Evolutionary conservation across 2,329 filamentous ascomycete species (phyloP).

Genomic region (Xylaria sp.): DNA sequence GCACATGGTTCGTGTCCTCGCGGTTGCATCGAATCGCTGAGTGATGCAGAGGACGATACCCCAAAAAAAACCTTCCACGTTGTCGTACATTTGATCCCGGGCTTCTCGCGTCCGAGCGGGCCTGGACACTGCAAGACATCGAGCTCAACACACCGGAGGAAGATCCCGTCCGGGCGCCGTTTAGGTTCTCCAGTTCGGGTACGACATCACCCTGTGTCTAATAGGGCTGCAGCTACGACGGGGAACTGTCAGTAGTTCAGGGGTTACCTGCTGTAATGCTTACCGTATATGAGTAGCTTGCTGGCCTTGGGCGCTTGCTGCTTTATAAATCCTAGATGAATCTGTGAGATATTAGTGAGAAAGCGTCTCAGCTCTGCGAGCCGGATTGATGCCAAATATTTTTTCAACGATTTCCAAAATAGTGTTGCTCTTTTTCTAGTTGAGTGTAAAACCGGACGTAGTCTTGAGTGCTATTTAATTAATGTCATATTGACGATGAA

Average conservation of each 20-base stretch:
- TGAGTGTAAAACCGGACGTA: neutral
- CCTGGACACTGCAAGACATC: too few species aligned
- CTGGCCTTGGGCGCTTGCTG: neutral
- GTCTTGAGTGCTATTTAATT: neutral
- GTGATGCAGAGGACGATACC: neutral
- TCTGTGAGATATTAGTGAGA: neutral
- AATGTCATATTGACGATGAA: neutral
- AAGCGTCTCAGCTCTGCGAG: neutral
- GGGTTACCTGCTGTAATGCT: too few species aligned
- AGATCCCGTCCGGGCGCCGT: neutral
- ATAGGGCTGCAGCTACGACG: conserved; percentile 3
- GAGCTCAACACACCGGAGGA: too few species aligned
- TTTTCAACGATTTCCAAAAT: neutral
- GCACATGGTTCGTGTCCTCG: neutral
- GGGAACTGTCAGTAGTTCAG: neutral
- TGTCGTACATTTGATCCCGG: neutral
- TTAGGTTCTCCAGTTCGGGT: neutral
- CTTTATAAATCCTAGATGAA: neutral
- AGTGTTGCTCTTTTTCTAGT: neutral
- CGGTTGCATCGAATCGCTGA: neutral
- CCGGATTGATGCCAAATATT: neutral
- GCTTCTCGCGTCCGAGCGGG: too few species aligned
- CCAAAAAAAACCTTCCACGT: neutral
- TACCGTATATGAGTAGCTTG: too few species aligned
- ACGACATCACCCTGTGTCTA: neutral